A percentile compares a stretch with the other conserved stretches of the same genome.
phyloP scores from a whole-genome alignment of 345 rosid species.

The Hibiscus tridactylites region DNA sequence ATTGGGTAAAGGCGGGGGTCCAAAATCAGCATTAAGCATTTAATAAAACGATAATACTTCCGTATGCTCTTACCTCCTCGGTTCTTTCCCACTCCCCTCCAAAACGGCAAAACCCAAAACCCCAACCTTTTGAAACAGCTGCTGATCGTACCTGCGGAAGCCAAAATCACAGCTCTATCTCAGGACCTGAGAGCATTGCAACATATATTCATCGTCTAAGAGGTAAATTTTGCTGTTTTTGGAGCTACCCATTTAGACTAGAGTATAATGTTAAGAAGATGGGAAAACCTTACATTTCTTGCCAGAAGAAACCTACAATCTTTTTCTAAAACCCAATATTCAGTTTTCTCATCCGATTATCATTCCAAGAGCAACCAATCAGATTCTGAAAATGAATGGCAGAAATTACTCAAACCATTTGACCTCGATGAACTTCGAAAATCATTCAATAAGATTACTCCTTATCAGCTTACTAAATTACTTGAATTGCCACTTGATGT shows the following conservation, averaged over 20 bases:
- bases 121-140: not conserved
- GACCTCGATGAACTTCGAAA: constrained; percentile 54
- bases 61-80: not conserved
- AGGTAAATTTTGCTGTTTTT: constrained; percentile 7
- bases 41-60: no score
- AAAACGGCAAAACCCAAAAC: not conserved
- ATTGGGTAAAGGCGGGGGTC: no score
- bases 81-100: not conserved
- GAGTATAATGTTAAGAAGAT: constrained; percentile 35
- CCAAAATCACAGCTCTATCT: not conserved
- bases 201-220: not conserved
- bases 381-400: constrained; percentile 58
- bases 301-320: constrained; percentile 27
- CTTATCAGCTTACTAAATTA: constrained; percentile 49
- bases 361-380: constrained; percentile 20
- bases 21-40: no score
- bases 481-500: constrained; percentile 66
- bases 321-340: constrained; percentile 6
- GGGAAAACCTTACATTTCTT: constrained; percentile 20
- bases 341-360: constrained; percentile 17
- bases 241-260: constrained; percentile 1
- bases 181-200: not conserved
- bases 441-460: constrained; percentile 40
- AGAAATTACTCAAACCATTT: constrained; percentile 72
- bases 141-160: not conserved